Base-by-base conservation (phyloP, 1,139 yeast genomes). In the Scheffersomyces segobiensis region DNA sequence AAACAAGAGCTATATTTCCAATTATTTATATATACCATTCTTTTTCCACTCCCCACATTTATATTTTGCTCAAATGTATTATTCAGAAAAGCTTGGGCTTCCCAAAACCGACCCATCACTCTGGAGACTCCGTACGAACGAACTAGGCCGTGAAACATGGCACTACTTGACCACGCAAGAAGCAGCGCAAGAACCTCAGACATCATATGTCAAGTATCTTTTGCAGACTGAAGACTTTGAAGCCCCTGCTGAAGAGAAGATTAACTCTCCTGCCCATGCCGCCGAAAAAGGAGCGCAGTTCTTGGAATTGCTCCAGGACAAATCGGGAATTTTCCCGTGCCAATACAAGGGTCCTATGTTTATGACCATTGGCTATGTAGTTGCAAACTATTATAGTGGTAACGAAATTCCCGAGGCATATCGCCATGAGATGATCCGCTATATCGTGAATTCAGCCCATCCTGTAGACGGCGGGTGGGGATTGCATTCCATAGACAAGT, bases 381-480 rank as follows among this genome's bases (percentile, higher is more conserved):
- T 84, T 0, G 87, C 93, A 3, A 83, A 85, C 66, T 91, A 93
- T 71, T 87, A 87, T 71, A 82, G 95, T 21, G 83, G 85, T 50
- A 81, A 85, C 0, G 86, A 84, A 21, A 89, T 95, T 46, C 88
- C 95, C 0, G 87, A 86, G 51, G 88, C 86, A 42, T 86, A 83
- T 64, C 77, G 80, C 62, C 73, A 77, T 12, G 99, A 96, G 71
- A 77, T 96, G 71, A 86, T 89, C 49, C 81, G 98, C 57, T 95
- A 93, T 69, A 76, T 95, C 22, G 92, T 92, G 20, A 96, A 96
- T 70, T 84, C 91, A 0, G 88, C 98, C 0, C 97, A 95, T 70
- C 98, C 98, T 0, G 97, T 93, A 0, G 99, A 96, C 73, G 99
- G 99, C n/a, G 99, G 99, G 0, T 96, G 99, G 99, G 99, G 98